phyloP scores from a whole-genome alignment of 495 filamentous ascomycete genomes.

The Neurospora africana region DNA sequence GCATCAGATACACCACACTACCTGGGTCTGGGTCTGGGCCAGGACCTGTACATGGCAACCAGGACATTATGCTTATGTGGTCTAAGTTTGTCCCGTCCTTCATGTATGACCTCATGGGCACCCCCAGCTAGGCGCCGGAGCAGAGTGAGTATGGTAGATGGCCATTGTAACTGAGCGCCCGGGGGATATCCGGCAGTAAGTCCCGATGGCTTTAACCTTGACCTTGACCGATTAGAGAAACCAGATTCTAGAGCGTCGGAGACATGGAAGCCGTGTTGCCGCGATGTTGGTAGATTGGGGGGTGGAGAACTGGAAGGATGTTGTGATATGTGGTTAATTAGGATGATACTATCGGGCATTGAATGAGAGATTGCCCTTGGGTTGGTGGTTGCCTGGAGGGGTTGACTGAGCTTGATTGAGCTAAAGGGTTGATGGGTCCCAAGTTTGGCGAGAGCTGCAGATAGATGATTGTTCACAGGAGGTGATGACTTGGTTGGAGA shows the following conservation, averaged over 20 bases:
- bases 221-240: background rate
- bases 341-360: background rate
- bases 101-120: background rate
- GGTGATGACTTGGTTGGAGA: background rate
- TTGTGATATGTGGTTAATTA: background rate
- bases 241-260: background rate
- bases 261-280: background rate
- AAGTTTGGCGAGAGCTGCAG: background rate
- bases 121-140: background rate
- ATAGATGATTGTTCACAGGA: background rate
- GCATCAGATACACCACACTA: background rate
- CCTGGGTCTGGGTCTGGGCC: background rate
- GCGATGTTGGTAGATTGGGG: background rate
- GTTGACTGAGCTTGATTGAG: background rate
- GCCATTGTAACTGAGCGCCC: background rate
- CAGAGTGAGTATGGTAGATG: background rate
- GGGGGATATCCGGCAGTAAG: background rate
- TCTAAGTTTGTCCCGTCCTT: background rate
- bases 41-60: background rate
- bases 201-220: background rate
- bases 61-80: background rate
- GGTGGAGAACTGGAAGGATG: background rate
- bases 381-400: background rate
- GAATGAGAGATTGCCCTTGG: background rate
- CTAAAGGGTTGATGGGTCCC: background rate